Conservation (phyloP, 2,329 filamentous ascomycete species). For the Neofusicoccum kwambonambiense region DNA sequence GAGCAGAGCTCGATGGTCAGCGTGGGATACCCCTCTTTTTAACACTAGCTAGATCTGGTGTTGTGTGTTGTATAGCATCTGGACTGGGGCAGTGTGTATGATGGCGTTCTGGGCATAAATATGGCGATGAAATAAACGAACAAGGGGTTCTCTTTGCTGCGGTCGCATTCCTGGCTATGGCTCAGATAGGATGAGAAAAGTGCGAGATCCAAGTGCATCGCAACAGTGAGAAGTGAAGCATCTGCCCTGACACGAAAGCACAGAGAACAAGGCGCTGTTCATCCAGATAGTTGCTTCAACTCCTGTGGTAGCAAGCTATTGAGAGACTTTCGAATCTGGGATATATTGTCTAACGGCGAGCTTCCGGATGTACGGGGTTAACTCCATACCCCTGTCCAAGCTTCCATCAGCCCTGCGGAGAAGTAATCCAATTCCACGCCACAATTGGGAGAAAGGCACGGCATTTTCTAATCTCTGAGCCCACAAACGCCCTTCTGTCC, state of each 20-base stretch:
- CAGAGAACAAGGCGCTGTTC: no score
- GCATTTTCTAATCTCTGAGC: background rate
- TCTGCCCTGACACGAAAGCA: no score
- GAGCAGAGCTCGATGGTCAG: background rate
- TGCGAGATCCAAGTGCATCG: no score
- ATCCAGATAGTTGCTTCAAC: no score
- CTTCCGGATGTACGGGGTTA: no score
- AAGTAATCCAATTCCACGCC: background rate
- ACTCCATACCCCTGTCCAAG: background rate
- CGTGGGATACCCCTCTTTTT: slow-evolving; percentile 9
- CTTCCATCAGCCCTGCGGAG: background rate
- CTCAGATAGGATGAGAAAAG: no score
- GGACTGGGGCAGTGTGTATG: background rate
- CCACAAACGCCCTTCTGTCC: background rate
- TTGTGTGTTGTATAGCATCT: slow-evolving; percentile 5
- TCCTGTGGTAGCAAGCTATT: no score
- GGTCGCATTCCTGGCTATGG: background rate
- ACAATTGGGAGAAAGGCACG: background rate
- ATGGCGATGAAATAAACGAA: slow-evolving; percentile 3
- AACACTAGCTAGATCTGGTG: slow-evolving; percentile 1
- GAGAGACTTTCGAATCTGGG: no score
- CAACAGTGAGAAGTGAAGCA: no score
- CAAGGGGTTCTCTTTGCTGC: background rate
- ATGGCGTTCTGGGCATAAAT: slow-evolving; percentile 8
- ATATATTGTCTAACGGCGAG: no score